These are phyloP conservation scores for Pseudocercospora fijiensis DNA, from an alignment of 2,329 filamentous ascomycete genomes.

Conservation along the genomic window DNA sequence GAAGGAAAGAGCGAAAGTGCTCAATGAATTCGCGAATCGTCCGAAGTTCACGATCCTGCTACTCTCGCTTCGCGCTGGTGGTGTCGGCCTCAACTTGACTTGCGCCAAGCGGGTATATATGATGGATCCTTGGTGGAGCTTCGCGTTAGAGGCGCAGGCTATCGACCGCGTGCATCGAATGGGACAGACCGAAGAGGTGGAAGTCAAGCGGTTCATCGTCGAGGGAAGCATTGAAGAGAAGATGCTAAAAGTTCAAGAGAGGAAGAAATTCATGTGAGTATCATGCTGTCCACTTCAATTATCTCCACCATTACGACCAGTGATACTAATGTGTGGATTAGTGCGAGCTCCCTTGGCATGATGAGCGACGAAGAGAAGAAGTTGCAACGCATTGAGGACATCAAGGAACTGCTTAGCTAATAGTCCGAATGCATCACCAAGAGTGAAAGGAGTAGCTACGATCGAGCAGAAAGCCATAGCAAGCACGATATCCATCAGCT, in stretches of 20 bases:
- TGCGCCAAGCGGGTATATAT: conserved; percentile 88
- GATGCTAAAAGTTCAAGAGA: conserved; percentile 89
- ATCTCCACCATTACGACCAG: conserved; percentile 35
- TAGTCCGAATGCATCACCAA: not conserved
- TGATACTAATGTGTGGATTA: conserved; percentile 39
- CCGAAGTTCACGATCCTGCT: conserved; percentile 70
- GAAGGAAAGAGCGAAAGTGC: conserved; percentile 74
- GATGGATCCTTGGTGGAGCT: conserved; percentile 99
- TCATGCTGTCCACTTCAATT: conserved; percentile 10
- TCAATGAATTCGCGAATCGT: conserved; percentile 64
- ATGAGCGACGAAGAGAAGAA: conserved; percentile 94
- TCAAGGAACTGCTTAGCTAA: conserved; percentile 78
- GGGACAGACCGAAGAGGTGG: conserved; percentile 85
- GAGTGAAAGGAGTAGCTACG: not conserved
- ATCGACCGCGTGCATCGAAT: conserved; percentile 97
- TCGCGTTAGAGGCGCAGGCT: conserved; percentile 91
- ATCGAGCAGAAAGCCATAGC: not conserved
- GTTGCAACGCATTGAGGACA: conserved; percentile 85
- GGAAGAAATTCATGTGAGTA: conserved; percentile 92
- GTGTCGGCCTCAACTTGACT: conserved; percentile 90
- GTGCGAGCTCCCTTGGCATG: conserved; percentile 91
- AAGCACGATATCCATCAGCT: not conserved
- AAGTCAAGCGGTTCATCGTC: conserved; percentile 84
- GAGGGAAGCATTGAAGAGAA: conserved; percentile 89
- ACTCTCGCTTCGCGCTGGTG: conserved; percentile 82